Evolutionary conservation across 306 rosid genomes (phyloP).

Genomic region (Ormosia semicastrata): DNA sequence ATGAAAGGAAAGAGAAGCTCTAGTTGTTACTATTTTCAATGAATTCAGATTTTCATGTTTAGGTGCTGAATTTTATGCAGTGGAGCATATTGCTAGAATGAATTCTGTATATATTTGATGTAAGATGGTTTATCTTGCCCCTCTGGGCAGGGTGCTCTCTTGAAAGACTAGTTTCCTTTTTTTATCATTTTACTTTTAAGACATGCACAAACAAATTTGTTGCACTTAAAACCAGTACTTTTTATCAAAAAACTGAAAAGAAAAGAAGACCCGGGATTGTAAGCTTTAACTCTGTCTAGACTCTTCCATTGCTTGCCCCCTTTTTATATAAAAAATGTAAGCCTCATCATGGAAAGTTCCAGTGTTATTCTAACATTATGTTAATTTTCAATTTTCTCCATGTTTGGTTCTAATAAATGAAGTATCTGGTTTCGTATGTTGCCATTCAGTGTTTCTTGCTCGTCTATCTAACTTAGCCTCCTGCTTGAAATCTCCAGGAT

Average conservation of each 20-base stretch:
- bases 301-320: background rate
- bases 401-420: background rate
- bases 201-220: background rate
- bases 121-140: background rate
- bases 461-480: constrained; percentile 11
- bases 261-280: background rate
- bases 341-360: background rate
- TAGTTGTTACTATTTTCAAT: background rate
- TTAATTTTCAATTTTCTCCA: background rate
- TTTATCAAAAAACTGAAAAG: background rate
- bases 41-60: constrained; percentile 4
- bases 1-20: background rate
- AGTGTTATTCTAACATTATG: background rate
- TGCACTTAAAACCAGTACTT: background rate
- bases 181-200: background rate
- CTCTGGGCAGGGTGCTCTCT: background rate
- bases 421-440: background rate
- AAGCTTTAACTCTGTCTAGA: background rate
- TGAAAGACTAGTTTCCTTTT: background rate
- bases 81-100: background rate
- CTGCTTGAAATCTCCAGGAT: constrained; percentile 59
- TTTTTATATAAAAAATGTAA: background rate
- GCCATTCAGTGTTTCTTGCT: background rate
- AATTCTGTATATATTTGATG: background rate
- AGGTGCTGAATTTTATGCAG: background rate